Evolutionary conservation across 2,329 filamentous ascomycete species (phyloP).

Genomic region (Alternaria sp.): DNA sequence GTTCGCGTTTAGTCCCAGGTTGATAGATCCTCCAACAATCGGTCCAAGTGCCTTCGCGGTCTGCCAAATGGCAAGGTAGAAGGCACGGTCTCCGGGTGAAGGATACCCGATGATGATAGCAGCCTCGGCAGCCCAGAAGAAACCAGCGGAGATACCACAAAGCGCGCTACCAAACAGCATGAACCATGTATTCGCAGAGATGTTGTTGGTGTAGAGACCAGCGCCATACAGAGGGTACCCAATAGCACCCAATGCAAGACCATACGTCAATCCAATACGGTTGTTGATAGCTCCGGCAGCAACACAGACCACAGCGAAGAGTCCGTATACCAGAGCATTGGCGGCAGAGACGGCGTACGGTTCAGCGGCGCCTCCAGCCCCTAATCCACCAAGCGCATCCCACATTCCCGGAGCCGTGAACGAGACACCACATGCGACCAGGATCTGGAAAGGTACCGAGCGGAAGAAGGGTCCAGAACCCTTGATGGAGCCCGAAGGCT

Average conservation of each 20-base stretch:
- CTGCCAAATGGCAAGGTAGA: slow-evolving; percentile 47
- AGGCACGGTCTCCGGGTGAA: slow-evolving; percentile 43
- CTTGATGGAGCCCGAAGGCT: slow-evolving; percentile 21
- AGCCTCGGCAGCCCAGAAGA: slow-evolving; percentile 53
- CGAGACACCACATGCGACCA: slow-evolving; percentile 43
- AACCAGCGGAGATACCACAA: slow-evolving; percentile 50
- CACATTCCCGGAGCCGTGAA: slow-evolving; percentile 46
- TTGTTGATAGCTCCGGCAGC: slow-evolving; percentile 48
- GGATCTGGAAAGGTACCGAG: slow-evolving; percentile 43
- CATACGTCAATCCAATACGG: slow-evolving; percentile 43
- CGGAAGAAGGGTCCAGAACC: slow-evolving; percentile 33
- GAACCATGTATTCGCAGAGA: slow-evolving; percentile 49
- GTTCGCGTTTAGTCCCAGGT: slow-evolving; percentile 55
- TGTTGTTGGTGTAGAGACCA: slow-evolving; percentile 50
- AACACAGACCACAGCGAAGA: slow-evolving; percentile 41
- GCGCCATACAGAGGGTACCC: slow-evolving; percentile 52
- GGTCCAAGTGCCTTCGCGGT: slow-evolving; percentile 44
- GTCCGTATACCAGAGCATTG: slow-evolving; percentile 43
- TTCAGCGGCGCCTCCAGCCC: slow-evolving; percentile 43
- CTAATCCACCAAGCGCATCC: slow-evolving; percentile 43
- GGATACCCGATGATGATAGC: slow-evolving; percentile 53
- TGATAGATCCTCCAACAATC: slow-evolving; percentile 60
- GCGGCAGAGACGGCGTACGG: slow-evolving; percentile 43
- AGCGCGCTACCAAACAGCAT: slow-evolving; percentile 48
- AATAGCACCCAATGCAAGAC: slow-evolving; percentile 52